Conservation (phyloP, 2,329 filamentous ascomycete species). For the Aspergillus clavatus region DNA sequence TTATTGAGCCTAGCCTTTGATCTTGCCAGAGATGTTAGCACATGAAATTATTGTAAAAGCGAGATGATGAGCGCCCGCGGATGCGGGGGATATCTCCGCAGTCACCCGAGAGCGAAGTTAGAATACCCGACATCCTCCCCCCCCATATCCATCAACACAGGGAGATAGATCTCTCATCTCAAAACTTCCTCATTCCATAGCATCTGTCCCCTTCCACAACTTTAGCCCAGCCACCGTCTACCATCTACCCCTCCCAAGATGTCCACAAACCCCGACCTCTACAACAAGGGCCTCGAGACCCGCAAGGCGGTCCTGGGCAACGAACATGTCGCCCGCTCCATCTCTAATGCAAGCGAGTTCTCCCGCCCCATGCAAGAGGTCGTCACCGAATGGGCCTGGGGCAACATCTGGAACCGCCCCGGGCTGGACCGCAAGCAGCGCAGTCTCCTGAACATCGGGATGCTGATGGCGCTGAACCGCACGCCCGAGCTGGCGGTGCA, state of each 20-base stretch:
- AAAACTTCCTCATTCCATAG: background rate
- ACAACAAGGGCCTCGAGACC: slow-evolving; percentile 57
- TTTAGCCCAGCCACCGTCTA: background rate
- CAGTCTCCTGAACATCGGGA: slow-evolving; percentile 59
- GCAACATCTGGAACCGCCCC: slow-evolving; percentile 58
- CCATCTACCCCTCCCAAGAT: slow-evolving; percentile 1
- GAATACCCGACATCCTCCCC: background rate
- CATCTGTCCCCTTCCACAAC: background rate
- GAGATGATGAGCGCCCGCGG: background rate
- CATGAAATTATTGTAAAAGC: background rate
- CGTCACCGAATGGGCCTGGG: slow-evolving; percentile 62
- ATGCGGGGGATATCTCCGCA: background rate
- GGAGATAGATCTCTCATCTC: background rate
- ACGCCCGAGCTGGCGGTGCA: slow-evolving; percentile 57
- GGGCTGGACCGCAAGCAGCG: slow-evolving; percentile 59
- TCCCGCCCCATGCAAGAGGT: slow-evolving; percentile 57
- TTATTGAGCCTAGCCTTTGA: no score
- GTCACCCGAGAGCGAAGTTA: background rate
- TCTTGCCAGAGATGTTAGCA: no score
- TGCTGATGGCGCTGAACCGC: slow-evolving; percentile 59
- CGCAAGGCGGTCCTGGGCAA: slow-evolving; percentile 58
- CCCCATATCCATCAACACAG: background rate
- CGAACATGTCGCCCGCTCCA: slow-evolving; percentile 54
- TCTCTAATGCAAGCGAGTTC: slow-evolving; percentile 55
- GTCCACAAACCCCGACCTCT: slow-evolving; percentile 50